phyloP scores from a whole-genome alignment of 305 asterid species.

The Ruellia speciosa region DNA sequence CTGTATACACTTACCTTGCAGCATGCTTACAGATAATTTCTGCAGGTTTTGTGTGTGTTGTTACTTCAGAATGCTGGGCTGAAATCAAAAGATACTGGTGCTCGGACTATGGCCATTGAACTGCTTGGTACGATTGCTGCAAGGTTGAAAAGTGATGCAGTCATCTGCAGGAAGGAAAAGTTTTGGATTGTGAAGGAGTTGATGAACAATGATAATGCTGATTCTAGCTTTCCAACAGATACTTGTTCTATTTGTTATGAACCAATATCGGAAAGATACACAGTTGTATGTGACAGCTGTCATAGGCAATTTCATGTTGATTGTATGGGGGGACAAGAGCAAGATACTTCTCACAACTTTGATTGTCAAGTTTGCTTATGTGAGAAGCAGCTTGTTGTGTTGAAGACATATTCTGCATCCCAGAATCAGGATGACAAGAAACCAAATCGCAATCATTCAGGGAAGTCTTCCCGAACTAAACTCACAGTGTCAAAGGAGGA shows the following conservation, averaged over 20 bases:
- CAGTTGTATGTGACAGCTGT: constrained; percentile 70
- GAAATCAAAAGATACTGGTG: constrained; percentile 83
- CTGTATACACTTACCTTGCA: constrained; percentile 13
- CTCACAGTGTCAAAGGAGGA: constrained; percentile 54
- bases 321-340: constrained; percentile 72
- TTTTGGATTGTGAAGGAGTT: constrained; percentile 81
- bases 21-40: constrained; percentile 32
- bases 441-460: constrained; percentile 29
- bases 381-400: constrained; percentile 63
- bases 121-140: constrained; percentile 97
- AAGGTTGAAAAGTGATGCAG: constrained; percentile 88
- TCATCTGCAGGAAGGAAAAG: constrained; percentile 55
- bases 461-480: constrained; percentile 42
- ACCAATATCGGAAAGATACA: constrained; percentile 43
- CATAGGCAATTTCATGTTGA: constrained; percentile 70
- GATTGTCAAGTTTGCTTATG: constrained; percentile 71
- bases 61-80: constrained; percentile 96
- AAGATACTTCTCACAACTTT: constrained; percentile 45
- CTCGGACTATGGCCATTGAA: constrained; percentile 98
- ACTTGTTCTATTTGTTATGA: constrained; percentile 73
- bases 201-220: constrained; percentile 37
- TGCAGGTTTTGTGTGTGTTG: constrained; percentile 93
- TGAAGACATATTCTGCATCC: constrained; percentile 55
- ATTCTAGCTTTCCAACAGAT: constrained; percentile 34
- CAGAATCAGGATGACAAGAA: constrained; percentile 47